A percentile compares a stretch with the other conserved stretches of the same genome.
These are phyloP conservation scores for Trichopus zeylanicus DNA, from an alignment of 116 monocot species.

Conservation along the genomic window DNA sequence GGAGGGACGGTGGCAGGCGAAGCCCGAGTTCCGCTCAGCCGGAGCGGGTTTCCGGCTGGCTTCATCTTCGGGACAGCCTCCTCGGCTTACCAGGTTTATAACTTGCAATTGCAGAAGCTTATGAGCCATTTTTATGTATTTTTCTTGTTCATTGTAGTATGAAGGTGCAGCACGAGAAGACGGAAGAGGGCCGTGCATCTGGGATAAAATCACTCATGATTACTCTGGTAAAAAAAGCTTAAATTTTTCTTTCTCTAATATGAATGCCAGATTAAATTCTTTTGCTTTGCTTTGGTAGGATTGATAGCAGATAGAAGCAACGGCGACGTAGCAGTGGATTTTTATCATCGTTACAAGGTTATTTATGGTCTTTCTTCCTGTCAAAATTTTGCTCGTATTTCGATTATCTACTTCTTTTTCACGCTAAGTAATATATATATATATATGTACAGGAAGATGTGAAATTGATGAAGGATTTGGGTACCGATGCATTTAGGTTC, in stretches of 20 bases:
- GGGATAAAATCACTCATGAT: background rate
- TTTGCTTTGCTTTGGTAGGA: background rate
- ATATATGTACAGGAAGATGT: slow-evolving; percentile 24
- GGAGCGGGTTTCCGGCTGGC: slow-evolving; percentile 1
- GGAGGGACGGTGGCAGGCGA: too few relatives aligned
- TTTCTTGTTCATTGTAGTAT: background rate
- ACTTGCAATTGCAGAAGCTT: background rate
- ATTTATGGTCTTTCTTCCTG: too few relatives aligned
- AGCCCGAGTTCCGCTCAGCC: background rate
- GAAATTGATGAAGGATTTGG: slow-evolving; percentile 2
- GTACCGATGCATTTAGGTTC: slow-evolving; percentile 3
- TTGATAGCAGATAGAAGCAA: slow-evolving; percentile 14
- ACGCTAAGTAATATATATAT: background rate
- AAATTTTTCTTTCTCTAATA: background rate
- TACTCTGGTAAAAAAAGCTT: background rate
- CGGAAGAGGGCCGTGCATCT: background rate
- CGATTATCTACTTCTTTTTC: background rate
- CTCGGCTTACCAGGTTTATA: background rate
- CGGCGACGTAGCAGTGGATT: slow-evolving; percentile 10
- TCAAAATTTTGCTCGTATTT: background rate
- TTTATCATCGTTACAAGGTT: slow-evolving; percentile 5
- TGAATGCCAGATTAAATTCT: too few relatives aligned
- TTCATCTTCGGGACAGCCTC: slow-evolving; percentile 2
- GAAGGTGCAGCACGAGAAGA: background rate
- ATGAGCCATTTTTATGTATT: background rate